These are phyloP conservation scores for Cutaneotrichosporon spelunceum DNA, from an alignment of 1,284 basidiomycete genomes.

Conservation along the genomic window DNA sequence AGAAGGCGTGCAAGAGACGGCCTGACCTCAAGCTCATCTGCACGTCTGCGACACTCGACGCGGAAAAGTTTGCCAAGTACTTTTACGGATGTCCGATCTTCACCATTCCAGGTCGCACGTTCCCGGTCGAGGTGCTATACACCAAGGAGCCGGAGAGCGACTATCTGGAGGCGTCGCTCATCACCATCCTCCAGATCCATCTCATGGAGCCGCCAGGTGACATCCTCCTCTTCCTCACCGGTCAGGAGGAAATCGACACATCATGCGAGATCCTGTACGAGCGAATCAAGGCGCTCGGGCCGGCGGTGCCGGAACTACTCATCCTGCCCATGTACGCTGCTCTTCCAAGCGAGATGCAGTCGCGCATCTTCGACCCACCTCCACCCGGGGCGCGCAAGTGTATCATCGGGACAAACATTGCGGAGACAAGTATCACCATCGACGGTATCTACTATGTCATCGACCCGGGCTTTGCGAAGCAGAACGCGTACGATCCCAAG, in stretches of 20 bases:
- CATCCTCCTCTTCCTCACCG: constrained; percentile 93
- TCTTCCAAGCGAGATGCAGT: constrained; percentile 95
- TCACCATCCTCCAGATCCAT: constrained; percentile 99
- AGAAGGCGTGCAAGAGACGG: constrained; percentile 91
- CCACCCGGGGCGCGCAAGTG: constrained; percentile 96
- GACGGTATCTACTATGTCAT: constrained; percentile 99
- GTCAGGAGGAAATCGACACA: constrained; percentile 98
- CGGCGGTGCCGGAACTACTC: constrained; percentile 93
- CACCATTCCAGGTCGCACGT: constrained; percentile 99
- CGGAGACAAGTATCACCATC: constrained; percentile 97
- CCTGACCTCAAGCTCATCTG: constrained; percentile 97
- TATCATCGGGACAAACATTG: constrained; percentile 97
- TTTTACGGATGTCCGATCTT: constrained; percentile 99
- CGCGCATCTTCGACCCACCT: constrained; percentile 93
- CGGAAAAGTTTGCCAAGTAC: constrained; percentile 98
- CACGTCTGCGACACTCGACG: constrained; percentile 97
- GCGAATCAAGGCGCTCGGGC: constrained; percentile 95
- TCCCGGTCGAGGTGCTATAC: constrained; percentile 94
- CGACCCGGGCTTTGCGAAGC: constrained; percentile 98
- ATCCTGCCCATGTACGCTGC: constrained; percentile 98
- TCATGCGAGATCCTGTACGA: constrained; percentile 95
- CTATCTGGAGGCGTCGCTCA: constrained; percentile 95
- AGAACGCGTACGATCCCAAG: constrained; percentile 96
- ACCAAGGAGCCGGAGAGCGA: constrained; percentile 99
- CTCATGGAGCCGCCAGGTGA: constrained; percentile 96